phyloP scores from a whole-genome alignment of 208 protist genomes.

The Herpetomonas samuelpessoai region DNA sequence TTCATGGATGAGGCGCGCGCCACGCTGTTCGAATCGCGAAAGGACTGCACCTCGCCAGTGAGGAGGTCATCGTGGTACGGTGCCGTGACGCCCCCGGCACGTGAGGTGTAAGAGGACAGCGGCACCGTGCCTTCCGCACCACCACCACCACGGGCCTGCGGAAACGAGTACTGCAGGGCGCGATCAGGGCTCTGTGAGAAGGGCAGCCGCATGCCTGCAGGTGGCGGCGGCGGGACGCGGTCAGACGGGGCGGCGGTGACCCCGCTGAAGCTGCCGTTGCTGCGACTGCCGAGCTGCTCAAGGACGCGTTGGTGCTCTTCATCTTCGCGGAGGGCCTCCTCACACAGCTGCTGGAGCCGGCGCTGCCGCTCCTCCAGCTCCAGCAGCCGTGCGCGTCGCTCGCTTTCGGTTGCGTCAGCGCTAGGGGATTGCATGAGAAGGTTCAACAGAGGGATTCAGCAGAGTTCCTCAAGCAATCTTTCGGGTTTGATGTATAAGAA shows the following conservation, averaged over 20 bases:
- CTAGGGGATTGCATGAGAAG: slow-evolving; percentile 5
- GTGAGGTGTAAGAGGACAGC: slow-evolving; percentile 4
- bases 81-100: neutral
- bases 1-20: slow-evolving; percentile 41
- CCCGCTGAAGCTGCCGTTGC: slow-evolving; percentile 5
- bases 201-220: slow-evolving; percentile 1
- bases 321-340: slow-evolving; percentile 49
- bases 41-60: slow-evolving; percentile 71
- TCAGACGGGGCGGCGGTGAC: slow-evolving; percentile 5
- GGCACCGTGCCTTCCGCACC: slow-evolving; percentile 1
- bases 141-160: neutral
- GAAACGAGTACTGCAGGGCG: slow-evolving; percentile 5
- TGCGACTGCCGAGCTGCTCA: slow-evolving; percentile 27
- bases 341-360: slow-evolving; percentile 58
- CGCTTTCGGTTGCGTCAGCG: slow-evolving; percentile 9
- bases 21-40: slow-evolving; percentile 52
- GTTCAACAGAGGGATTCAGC: neutral
- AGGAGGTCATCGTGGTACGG: slow-evolving; percentile 39
- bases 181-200: slow-evolving; percentile 20
- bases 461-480: neutral
- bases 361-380: slow-evolving; percentile 57
- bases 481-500: no score
- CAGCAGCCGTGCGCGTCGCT: slow-evolving; percentile 38
- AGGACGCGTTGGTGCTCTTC: slow-evolving; percentile 33
- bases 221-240: neutral